Conservation (phyloP, 2,329 filamentous ascomycete species). For the Epichloe glyceriae region DNA sequence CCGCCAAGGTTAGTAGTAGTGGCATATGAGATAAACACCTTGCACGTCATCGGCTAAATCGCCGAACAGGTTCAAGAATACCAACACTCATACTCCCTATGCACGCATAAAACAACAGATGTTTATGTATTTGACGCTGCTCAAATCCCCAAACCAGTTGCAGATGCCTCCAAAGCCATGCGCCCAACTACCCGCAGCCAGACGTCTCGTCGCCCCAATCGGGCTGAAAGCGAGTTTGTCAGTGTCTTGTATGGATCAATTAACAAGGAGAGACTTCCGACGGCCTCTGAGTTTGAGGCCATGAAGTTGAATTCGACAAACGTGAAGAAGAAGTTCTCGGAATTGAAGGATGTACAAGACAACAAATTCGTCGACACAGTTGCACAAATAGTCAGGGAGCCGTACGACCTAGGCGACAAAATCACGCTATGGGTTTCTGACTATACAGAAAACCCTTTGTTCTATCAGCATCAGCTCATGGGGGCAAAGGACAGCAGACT, state of each 20-base stretch:
- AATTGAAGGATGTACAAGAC: slow-evolving; percentile 49
- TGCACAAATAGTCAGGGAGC: slow-evolving; percentile 51
- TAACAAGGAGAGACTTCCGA: slow-evolving; percentile 31
- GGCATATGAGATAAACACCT: not conserved
- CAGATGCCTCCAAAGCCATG: slow-evolving; percentile 21
- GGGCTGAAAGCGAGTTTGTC: slow-evolving; percentile 30
- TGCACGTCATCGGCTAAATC: slow-evolving; percentile 1
- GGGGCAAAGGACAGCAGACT: slow-evolving; percentile 30
- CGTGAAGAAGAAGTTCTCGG: slow-evolving; percentile 42
- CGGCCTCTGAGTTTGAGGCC: slow-evolving; percentile 27
- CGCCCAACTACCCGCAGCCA: slow-evolving; percentile 7
- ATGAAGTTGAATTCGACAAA: slow-evolving; percentile 27
- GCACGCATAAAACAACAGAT: slow-evolving; percentile 28
- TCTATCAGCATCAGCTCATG: slow-evolving; percentile 38
- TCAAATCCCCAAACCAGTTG: slow-evolving; percentile 21
- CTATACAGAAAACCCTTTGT: slow-evolving; percentile 57
- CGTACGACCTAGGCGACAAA: slow-evolving; percentile 29
- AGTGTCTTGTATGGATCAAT: slow-evolving; percentile 32
- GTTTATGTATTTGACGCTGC: slow-evolving; percentile 30
- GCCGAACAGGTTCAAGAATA: slow-evolving; percentile 28
- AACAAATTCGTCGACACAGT: slow-evolving; percentile 54
- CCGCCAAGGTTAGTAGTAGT: slow-evolving; percentile 35
- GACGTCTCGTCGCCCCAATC: slow-evolving; percentile 11
- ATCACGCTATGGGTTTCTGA: slow-evolving; percentile 65
- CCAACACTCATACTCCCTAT: slow-evolving; percentile 24